Base-by-base conservation (phyloP, 2,329 filamentous ascomycete species). In the Verticillium zaregamsianum region DNA sequence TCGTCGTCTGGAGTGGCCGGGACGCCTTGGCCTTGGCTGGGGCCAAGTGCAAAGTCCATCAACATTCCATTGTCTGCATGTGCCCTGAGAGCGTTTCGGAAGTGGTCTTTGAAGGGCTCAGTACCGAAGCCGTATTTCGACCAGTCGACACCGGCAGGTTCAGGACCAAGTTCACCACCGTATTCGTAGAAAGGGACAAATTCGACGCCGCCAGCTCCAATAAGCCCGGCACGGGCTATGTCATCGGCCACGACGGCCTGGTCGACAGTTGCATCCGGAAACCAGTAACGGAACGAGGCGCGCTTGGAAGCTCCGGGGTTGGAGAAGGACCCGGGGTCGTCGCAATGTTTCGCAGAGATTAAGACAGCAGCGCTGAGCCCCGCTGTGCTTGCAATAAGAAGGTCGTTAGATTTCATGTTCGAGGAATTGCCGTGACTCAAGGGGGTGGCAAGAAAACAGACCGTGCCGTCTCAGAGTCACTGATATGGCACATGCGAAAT, bases 1-100 rank as follows among this genome's bases (percentile, higher is more conserved):
- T 74, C 71, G 54, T 72, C 68, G 28, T 71, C 66, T 1, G 63
- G 59, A 1, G 68, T 64, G 1, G 75, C 72, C 1, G 80, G 80
- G 3, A 81, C 77, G 15, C 81, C 81, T 57, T 76, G 72, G 7
- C 80, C 81, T 65, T 81, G 77, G 62, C 79, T 80, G 0, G 80
- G 76, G 0, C 80, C 80, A 2, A 82, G 55, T 0, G 76, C 70
- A 65, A 80, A 79, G 64, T 83, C 80, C 66, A 83, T 73, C 4
- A 76, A 60, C 11, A 82, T 57, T 0, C 69, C 75, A 20, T 72
- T 62, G 0, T 78, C 73, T 5, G 60, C 32, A 5, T 61, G 59
- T 1, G 62, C 55, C 5, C 61, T 40, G 1, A 62, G 40, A 2
- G 39, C 58, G 5, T 58, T 15, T 7, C 8, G 23, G 6, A 63